Base-by-base conservation (phyloP, 1,284 basidiomycete genomes). In the Athelia psychrophila region DNA sequence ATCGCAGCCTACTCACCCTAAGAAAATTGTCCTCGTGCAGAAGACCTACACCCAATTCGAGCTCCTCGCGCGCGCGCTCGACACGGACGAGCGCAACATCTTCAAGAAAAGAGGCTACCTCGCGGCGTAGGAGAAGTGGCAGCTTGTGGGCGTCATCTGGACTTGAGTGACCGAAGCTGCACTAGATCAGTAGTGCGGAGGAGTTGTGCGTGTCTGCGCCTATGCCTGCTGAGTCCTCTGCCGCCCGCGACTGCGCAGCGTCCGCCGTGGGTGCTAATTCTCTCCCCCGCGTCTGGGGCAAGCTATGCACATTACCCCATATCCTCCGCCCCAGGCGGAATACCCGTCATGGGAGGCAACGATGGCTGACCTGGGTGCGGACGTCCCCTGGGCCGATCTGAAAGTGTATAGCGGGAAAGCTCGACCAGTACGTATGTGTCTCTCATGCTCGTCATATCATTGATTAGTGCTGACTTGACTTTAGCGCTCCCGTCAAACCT, bases 51-150 rank as follows among this genome's bases (percentile, higher is more conserved):
- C 90, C 0, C 93, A 95, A 61, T 88, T 81, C 19, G 88, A 93
- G 58, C 77, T 94, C 3, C 88, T 95, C 49, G 82, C 84, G 1
- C 83, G 83, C 15, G 92, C 92, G 0, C 77, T 94, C 10, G 90
- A 93, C 60, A 88, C 85, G 48, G 92, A 94, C 64, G 91, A 93
- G 67, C 83, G 84, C 3, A 95, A 95, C 60, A 82, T 86, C 20
- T 76, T 78, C n/a, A 84, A 90, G 48, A 86, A 94, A 58, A 76
- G 81, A 36, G 79, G 90, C 56, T 94, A 93, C 60, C 78, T 95
- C 24, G 78, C 77, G 50, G 70, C 82, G 58, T 91, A 91, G 61
- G 91, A 93, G 70, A 90, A 90, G 59, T 81, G 89, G 22, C 82
- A 79, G 56, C 78, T 81, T 49, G 82, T 87, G 46, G 75, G 81